These are phyloP conservation scores for Bifiguratus adelaidae DNA, from an alignment of 192 early-diverging fungal genomes.

Conservation along the genomic window DNA sequence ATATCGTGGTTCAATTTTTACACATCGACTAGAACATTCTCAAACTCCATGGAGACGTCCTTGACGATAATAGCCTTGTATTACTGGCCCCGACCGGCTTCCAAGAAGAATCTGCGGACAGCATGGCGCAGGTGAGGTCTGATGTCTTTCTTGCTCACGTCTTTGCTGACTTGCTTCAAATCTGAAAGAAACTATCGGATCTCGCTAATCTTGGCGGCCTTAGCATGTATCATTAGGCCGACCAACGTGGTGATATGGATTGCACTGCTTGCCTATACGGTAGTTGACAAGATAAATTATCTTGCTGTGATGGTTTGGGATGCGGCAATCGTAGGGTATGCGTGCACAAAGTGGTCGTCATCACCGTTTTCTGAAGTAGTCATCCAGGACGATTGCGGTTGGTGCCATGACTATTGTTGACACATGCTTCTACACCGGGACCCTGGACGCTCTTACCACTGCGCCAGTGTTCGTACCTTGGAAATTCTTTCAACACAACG, in stretches of 20 bases:
- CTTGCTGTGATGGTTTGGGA: too few relatives aligned
- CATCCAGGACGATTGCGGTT: constrained; percentile 29
- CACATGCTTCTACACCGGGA: constrained; percentile 50
- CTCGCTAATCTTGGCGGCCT: constrained; percentile 60
- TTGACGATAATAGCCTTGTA: constrained; percentile 67
- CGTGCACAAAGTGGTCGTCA: neutral
- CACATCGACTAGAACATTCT: constrained; percentile 36
- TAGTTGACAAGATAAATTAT: constrained; percentile 5
- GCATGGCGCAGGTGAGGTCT: neutral
- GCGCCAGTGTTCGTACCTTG: constrained; percentile 60
- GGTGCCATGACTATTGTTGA: constrained; percentile 47
- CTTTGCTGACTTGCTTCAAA: neutral
- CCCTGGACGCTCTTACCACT: constrained; percentile 51
- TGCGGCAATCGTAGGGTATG: constrained; percentile 31
- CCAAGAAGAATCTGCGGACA: neutral
- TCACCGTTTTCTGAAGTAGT: constrained; percentile 1
- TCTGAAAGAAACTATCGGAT: constrained; percentile 11
- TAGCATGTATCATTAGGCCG: constrained; percentile 79
- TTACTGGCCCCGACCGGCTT: constrained; percentile 68
- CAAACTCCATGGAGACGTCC: constrained; percentile 63
- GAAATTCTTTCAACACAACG: constrained; percentile 77
- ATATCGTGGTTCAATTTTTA: constrained; percentile 49
- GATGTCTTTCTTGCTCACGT: neutral
- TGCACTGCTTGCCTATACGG: constrained; percentile 32
- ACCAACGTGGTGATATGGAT: constrained; percentile 82